These are phyloP conservation scores for Eucalyptus victrix DNA, from an alignment of 345 rosid genomes.

Conservation along the genomic window DNA sequence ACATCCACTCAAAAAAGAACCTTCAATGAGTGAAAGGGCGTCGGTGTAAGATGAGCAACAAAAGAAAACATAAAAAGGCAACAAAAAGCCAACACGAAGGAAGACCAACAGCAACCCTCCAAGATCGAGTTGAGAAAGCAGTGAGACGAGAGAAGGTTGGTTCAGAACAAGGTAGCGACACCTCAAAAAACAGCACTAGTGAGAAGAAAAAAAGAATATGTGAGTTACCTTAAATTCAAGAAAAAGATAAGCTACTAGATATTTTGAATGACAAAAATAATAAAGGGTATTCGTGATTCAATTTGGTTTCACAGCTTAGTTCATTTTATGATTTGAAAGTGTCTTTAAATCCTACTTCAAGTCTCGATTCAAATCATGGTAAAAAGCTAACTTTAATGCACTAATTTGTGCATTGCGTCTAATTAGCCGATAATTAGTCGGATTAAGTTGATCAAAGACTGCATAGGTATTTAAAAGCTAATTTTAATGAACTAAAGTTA, in stretches of 20 bases:
- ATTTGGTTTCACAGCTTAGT: neutral
- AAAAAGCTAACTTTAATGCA: neutral
- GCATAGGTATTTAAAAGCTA: neutral
- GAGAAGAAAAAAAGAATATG: too few species aligned
- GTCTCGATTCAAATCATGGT: neutral
- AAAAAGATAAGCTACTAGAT: neutral
- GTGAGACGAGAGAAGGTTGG: too few species aligned
- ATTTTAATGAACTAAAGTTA: too few species aligned
- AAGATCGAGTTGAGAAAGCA: too few species aligned
- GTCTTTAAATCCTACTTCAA: neutral
- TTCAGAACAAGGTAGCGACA: too few species aligned
- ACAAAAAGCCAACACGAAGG: too few species aligned
- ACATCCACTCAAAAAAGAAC: too few species aligned
- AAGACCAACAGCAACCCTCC: too few species aligned
- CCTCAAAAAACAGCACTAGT: too few species aligned
- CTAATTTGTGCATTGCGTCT: neutral
- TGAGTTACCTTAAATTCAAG: fast-evolving
- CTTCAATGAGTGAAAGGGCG: too few species aligned
- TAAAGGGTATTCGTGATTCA: neutral
- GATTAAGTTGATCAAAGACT: neutral
- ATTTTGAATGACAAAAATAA: neutral
- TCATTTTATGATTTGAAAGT: neutral
- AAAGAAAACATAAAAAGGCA: too few species aligned
- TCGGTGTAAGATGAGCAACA: too few species aligned
- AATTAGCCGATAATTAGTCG: neutral